Percentiles rank a stretch among this genome's conserved stretches.
Conservation (phyloP, 2,329 filamentous ascomycete species). For the Aspergillus sp. region DNA sequence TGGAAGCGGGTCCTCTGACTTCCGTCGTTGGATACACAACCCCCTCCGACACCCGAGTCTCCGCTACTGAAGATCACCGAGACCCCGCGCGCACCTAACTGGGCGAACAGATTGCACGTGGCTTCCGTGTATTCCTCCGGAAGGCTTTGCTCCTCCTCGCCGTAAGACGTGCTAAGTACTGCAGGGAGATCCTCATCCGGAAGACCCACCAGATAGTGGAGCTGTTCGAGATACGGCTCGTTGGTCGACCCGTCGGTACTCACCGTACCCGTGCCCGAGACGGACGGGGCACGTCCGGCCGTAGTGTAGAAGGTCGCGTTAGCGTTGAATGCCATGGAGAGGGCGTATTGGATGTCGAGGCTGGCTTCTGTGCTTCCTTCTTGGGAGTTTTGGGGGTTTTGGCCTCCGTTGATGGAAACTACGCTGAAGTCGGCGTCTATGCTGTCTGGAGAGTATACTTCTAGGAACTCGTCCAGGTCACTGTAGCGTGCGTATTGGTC, state of each 20-base stretch:
- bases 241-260: constrained; percentile 51
- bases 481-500: constrained; percentile 54
- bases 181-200: constrained; percentile 59
- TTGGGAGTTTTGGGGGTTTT: constrained; percentile 50
- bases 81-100: constrained; percentile 67
- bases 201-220: constrained; percentile 60
- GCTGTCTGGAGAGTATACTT: constrained; percentile 55
- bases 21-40: constrained; percentile 58
- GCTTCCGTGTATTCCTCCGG: constrained; percentile 61
- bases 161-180: constrained; percentile 70
- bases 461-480: constrained; percentile 60
- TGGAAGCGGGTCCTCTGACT: constrained; percentile 54
- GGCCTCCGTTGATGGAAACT: constrained; percentile 58
- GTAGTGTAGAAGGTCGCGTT: constrained; percentile 62
- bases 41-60: constrained; percentile 60
- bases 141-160: constrained; percentile 65
- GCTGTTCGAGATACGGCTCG: constrained; percentile 68
- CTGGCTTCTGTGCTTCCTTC: constrained; percentile 59
- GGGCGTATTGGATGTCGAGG: constrained; percentile 63
- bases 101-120: constrained; percentile 63
- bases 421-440: constrained; percentile 58
- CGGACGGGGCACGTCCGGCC: constrained; percentile 56
- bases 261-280: constrained; percentile 51
- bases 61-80: constrained; percentile 67
- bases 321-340: constrained; percentile 57